Conservation (phyloP, 2,329 filamentous ascomycete species). For the Aureobasidium sp. region DNA sequence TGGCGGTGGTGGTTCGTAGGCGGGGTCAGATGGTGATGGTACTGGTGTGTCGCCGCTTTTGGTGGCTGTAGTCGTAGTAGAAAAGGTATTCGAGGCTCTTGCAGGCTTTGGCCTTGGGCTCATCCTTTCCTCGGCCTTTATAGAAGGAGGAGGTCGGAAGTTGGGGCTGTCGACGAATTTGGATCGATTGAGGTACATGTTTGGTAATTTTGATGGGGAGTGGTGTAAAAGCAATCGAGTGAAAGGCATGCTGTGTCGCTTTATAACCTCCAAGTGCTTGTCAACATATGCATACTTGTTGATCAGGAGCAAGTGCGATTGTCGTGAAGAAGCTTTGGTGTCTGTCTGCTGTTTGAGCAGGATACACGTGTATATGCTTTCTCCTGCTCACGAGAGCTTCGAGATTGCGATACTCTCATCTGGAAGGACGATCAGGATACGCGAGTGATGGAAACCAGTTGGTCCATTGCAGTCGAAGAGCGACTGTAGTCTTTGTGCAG, state of each 20-base stretch:
- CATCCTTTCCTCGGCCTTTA: not conserved
- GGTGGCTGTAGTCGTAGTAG: too few relatives aligned
- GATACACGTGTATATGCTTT: not conserved
- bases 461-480: not conserved
- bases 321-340: not conserved
- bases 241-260: not conserved
- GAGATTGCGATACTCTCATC: not conserved
- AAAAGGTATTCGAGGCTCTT: too few relatives aligned
- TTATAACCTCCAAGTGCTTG: not conserved
- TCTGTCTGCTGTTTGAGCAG: not conserved
- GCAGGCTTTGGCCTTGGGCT: not conserved
- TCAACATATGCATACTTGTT: not conserved
- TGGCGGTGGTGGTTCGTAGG: not conserved
- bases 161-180: not conserved
- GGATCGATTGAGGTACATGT: not conserved
- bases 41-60: not conserved
- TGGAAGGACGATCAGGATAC: not conserved
- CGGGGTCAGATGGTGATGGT: not conserved
- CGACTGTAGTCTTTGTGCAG: not conserved
- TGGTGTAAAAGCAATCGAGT: not conserved
- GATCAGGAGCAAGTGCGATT: not conserved
- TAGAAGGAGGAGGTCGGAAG: not conserved
- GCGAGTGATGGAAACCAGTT: not conserved
- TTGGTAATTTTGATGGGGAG: not conserved
- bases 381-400: not conserved